Evolutionary conservation across 2,329 filamentous ascomycete species (phyloP).

Genomic region (Penicillium sp.): DNA sequence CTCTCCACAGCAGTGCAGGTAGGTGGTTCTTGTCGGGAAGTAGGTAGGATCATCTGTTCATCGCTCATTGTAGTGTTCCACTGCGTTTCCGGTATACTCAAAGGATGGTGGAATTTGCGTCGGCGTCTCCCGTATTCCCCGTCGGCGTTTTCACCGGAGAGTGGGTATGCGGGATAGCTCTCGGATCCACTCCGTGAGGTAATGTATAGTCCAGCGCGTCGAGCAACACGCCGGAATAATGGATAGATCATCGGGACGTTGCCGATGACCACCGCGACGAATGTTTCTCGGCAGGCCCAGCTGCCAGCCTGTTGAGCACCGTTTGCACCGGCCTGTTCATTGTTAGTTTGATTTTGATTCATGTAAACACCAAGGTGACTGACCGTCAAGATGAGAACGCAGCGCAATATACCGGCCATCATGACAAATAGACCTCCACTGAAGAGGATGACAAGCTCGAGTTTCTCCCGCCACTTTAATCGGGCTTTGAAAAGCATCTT

Average conservation of each 20-base stretch:
- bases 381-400: constrained; percentile 52
- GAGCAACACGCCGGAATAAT: constrained; percentile 29
- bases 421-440: constrained; percentile 59
- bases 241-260: constrained; percentile 49
- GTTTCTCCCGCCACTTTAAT: constrained; percentile 53
- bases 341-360: background rate
- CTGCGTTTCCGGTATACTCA: constrained; percentile 34
- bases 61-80: constrained; percentile 33
- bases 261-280: constrained; percentile 47
- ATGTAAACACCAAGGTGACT: background rate
- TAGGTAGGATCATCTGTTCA: constrained; percentile 30
- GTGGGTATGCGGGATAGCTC: constrained; percentile 26
- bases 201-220: constrained; percentile 30
- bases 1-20: constrained; percentile 24
- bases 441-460: constrained; percentile 57
- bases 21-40: constrained; percentile 25
- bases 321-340: constrained; percentile 34
- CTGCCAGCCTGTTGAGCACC: constrained; percentile 45
- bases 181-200: constrained; percentile 20
- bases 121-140: constrained; percentile 20
- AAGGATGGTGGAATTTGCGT: constrained; percentile 33
- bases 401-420: constrained; percentile 56
- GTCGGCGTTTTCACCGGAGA: constrained; percentile 20
- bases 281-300: constrained; percentile 50
- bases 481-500: constrained; percentile 58